Conservation (phyloP, 108 stramenopile genomes). For the Fistulifera solaris region DNA sequence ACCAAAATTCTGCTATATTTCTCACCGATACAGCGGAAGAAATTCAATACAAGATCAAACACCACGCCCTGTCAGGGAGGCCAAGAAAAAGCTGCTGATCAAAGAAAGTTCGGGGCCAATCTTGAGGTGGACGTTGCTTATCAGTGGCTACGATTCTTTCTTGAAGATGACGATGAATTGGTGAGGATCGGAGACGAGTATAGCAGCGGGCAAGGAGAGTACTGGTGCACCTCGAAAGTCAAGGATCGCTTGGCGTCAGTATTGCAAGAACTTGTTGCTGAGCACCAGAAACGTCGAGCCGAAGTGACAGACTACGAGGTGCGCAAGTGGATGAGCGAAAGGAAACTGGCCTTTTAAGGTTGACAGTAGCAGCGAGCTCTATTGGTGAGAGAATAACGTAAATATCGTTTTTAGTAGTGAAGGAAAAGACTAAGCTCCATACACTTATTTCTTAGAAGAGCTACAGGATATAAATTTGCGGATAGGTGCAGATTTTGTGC, state of each 20-base stretch:
- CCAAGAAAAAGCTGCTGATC: conserved; percentile 86
- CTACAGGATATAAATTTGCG: no score
- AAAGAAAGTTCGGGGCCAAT: conserved; percentile 91
- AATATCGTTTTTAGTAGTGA: no score
- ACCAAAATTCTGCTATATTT: conserved; percentile 86
- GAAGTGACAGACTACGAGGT: conserved; percentile 87
- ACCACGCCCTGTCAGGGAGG: conserved; percentile 92
- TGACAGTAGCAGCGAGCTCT: no score
- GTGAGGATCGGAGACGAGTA: conserved; percentile 83
- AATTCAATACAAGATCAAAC: conserved; percentile 82
- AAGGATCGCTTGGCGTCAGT: conserved; percentile 81
- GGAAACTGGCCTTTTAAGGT: conserved; percentile 7
- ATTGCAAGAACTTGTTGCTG: conserved; percentile 76
- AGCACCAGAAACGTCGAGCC: conserved; percentile 84
- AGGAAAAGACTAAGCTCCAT: no score
- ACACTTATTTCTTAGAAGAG: no score
- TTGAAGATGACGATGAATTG: conserved; percentile 96
- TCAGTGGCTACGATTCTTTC: conserved; percentile 96
- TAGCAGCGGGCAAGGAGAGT: conserved; percentile 80
- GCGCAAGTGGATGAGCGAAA: conserved; percentile 82
- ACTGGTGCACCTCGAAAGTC: conserved; percentile 91
- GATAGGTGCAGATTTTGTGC: no score
- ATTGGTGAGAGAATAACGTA: no score
- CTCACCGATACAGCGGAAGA: conserved; percentile 91
- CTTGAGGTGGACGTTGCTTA: conserved; percentile 91